A percentile compares a stretch with the other conserved stretches of the same genome.
These are phyloP conservation scores for Citrus glauca DNA, from an alignment of 345 rosid genomes.

Conservation along the genomic window DNA sequence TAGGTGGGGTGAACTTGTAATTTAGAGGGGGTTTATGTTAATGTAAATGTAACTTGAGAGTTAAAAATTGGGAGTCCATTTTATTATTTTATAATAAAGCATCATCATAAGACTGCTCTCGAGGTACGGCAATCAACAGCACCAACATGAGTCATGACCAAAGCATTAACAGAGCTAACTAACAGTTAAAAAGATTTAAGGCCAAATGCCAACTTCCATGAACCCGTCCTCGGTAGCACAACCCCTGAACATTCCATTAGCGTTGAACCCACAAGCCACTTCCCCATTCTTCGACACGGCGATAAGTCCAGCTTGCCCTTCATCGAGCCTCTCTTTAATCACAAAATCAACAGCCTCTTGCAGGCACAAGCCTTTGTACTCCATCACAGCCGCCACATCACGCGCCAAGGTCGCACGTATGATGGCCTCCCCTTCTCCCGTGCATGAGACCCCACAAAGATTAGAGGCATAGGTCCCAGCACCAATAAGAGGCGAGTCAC, in stretches of 20 bases:
- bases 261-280: conserved; percentile 79
- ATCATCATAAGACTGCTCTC: background rate
- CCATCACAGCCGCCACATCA: conserved; percentile 96
- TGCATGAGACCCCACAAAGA: conserved; percentile 82
- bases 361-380: conserved; percentile 76
- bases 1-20: too few relatives aligned
- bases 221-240: conserved; percentile 89
- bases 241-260: conserved; percentile 88
- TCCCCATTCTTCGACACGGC: conserved; percentile 86
- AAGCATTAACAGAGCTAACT: background rate
- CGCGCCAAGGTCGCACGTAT: conserved; percentile 82
- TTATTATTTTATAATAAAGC: background rate
- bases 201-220: conserved; percentile 82
- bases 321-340: conserved; percentile 67
- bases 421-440: conserved; percentile 97
- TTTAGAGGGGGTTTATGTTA: too few relatives aligned
- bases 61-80: background rate
- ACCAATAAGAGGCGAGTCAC: conserved; percentile 97
- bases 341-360: conserved; percentile 82
- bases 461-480: conserved; percentile 86
- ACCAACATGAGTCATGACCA: background rate
- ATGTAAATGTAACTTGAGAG: too few relatives aligned
- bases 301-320: conserved; percentile 81
- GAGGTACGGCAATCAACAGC: background rate
- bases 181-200: conserved; percentile 4